phyloP scores from a whole-genome alignment of 768 basidiomycete species.

The Gymnopilus junonius region DNA sequence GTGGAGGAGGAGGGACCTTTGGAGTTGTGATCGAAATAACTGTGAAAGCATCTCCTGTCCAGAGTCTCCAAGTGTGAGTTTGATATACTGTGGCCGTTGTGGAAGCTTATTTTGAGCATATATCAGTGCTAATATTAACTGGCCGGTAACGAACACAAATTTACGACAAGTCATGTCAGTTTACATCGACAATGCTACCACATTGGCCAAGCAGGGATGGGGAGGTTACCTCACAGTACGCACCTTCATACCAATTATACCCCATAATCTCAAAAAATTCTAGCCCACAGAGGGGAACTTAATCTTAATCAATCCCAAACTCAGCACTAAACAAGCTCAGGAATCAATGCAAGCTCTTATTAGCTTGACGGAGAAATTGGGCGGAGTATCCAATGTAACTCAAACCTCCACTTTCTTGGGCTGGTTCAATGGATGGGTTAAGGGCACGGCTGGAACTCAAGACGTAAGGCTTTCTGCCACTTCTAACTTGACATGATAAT shows the following conservation, averaged over 20 bases:
- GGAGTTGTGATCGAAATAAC: slow-evolving; percentile 44
- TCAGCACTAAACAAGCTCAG: slow-evolving; percentile 26
- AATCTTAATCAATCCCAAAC: slow-evolving; percentile 31
- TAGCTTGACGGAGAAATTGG: slow-evolving; percentile 17
- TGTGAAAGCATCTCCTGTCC: slow-evolving; percentile 40
- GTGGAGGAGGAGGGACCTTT: slow-evolving; percentile 51
- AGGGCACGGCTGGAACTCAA: slow-evolving; percentile 23
- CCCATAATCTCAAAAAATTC: not conserved
- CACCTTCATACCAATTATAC: not conserved
- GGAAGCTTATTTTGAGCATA: too few species aligned
- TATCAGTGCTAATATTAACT: slow-evolving; percentile 41
- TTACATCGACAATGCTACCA: slow-evolving; percentile 41
- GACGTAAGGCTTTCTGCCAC: slow-evolving; percentile 22
- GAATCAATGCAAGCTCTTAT: slow-evolving; percentile 29
- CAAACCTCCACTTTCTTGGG: slow-evolving; percentile 13
- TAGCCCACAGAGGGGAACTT: slow-evolving; percentile 24
- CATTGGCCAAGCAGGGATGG: slow-evolving; percentile 52
- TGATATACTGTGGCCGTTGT: too few species aligned
- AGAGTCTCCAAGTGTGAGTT: slow-evolving; percentile 16
- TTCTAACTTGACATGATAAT: slow-evolving; percentile 16
- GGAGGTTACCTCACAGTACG: slow-evolving; percentile 40
- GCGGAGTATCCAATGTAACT: slow-evolving; percentile 24
- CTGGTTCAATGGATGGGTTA: slow-evolving; percentile 27
- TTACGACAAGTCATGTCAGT: slow-evolving; percentile 36
- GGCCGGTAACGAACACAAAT: slow-evolving; percentile 29